Base-by-base conservation (phyloP, 305 asterid species). In the Striga hermonthica region DNA sequence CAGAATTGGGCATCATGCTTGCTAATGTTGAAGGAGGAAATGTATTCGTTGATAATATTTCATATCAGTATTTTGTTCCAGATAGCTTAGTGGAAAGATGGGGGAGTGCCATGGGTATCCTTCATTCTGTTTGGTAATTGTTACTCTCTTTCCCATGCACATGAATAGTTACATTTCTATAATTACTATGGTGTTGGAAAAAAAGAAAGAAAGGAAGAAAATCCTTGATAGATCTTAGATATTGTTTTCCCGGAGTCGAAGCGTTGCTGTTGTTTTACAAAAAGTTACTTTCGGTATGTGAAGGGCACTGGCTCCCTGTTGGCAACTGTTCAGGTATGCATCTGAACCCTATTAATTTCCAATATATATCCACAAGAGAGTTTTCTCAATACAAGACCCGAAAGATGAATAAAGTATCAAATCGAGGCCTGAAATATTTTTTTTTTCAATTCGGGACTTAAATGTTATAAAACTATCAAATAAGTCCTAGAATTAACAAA, bases 31-130 rank as follows among this genome's bases (percentile, higher is more conserved):
- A 80, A 68, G 84, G 69, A 78, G 81, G 71, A 71, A 75, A 54
- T 72, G 65, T 12, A 52, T 45, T 55, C 45, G 31, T 34, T 16
- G 50, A 54, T 34, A 54, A 50, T 73, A 69, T 77, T 54, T 72
- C 69, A 54, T 65, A 75, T 50, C 78, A 71, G 37, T 87, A 74
- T 73, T 38, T 76, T 60, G 98, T 91, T 68, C 95, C 96, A 70
- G 66, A 84, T 60, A 75, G 80, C 83, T 76, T 87, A 74, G 76
- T 87, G 39, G 86, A 85, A 76, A 78, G 96, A 85, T 87, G 95
- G 96, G 98, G 98, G 66, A 84, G 83, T 62, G 95, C 96, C 61
- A 91, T 91, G 95, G 98, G 98, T 89, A 92, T 83, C 85, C 89
- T 82, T 70, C 43, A 74, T 67, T 67, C 63, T 34, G 4, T 14